Evolutionary conservation across 129 eudicot genomes (phyloP), one percentile per base, ranked within the genome.

Genomic region (Erigeron canadensis): DNA sequence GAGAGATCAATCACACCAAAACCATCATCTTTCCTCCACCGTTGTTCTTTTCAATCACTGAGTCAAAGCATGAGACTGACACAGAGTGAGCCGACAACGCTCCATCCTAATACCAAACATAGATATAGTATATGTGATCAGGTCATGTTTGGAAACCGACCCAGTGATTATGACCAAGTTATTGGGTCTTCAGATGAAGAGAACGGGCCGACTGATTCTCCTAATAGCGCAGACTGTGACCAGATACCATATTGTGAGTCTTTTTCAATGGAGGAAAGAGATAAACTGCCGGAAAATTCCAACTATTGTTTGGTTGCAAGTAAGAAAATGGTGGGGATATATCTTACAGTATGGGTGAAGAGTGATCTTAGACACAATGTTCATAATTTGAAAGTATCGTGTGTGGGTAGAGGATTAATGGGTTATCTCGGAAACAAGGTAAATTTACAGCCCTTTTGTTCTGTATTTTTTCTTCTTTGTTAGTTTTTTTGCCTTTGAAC

Each of bases 351-450:
- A 16, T 94, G 98, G 98, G 89, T 94, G 42, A 89, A 77, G 75
- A 94, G 83, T 63, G 93, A 87, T 75, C 73, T 94, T 42, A 86
- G 95, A 70, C 96, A 89, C 28, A 72, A 85, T 40, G 96, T 94
- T 72, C 82, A 75, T 22, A 82, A 86, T 77, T 58, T 94, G 84
- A 94, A 94, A 62, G 98, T 94, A 21, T 89, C 96, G 10, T 94
- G 98, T 77, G 96, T 94, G 6, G 98, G 98, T 67, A 80, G 98
- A 87, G 98, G 99, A 53, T 83, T 95, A 81, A 95, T 95, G 99
- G 99, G 99, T 13, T 95, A 95, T 86, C 99, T 95, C 60, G 99
- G 99, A 42, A 95, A 95, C 73, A 95, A 95, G 97, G 98, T 93
- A 73, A 71, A 34, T 21, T 38, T 13, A 8, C n/a, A 1, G 18